A percentile compares a stretch with the other conserved stretches of the same genome.
Conservation (phyloP, 768 basidiomycete species). For the Naganishia kalamii region DNA sequence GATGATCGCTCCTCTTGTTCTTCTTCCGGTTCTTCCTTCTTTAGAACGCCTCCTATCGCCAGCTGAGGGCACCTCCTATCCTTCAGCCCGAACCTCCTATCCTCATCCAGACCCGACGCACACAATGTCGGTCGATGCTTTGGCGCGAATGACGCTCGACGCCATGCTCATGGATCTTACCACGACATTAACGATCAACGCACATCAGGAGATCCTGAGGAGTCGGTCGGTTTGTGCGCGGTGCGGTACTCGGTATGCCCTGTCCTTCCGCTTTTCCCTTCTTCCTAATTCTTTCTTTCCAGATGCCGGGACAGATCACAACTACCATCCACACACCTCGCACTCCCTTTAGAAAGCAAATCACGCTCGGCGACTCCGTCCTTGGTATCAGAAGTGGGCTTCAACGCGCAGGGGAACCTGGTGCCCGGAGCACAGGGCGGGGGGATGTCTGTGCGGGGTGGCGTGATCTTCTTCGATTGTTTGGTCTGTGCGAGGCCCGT, state of each 20-base stretch:
- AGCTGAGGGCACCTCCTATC: not conserved
- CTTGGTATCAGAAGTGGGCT: not conserved
- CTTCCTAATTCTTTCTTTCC: too few species aligned
- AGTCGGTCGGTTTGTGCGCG: slow-evolving; percentile 4
- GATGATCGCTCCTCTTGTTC: too few species aligned
- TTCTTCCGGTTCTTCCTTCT: too few species aligned
- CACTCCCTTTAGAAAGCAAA: not conserved
- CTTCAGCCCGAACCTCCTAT: too few species aligned
- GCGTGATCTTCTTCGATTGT: slow-evolving; percentile 9
- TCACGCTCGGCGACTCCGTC: slow-evolving; percentile 18
- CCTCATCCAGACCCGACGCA: not conserved
- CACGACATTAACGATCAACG: slow-evolving; percentile 6
- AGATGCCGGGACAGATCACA: slow-evolving; percentile 18
- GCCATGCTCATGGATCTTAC: slow-evolving; percentile 13
- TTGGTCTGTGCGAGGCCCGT: slow-evolving; percentile 14
- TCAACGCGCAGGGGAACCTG: not conserved
- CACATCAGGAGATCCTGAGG: slow-evolving; percentile 15
- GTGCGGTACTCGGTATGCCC: not conserved
- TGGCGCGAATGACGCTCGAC: slow-evolving; percentile 3
- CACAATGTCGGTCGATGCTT: not conserved
- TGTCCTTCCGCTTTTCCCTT: not conserved
- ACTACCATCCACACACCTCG: not conserved
- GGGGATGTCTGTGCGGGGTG: slow-evolving; percentile 13
- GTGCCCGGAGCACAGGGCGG: not conserved
- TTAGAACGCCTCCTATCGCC: too few species aligned